Base-by-base conservation (phyloP, 2,329 filamentous ascomycete genomes). In the Fusarium sp. region DNA sequence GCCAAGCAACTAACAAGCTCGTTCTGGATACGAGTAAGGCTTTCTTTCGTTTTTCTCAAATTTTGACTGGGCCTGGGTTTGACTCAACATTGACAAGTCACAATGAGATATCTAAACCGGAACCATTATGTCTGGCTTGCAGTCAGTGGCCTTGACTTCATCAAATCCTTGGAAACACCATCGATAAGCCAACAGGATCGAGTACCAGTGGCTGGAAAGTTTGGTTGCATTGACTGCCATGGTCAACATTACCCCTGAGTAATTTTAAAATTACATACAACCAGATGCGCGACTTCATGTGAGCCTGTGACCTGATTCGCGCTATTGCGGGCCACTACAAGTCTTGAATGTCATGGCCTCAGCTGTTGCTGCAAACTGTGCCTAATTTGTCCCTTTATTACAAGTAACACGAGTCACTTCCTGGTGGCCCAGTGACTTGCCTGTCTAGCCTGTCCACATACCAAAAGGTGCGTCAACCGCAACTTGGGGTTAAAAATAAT, bases 201-300 rank as follows among this genome's bases (percentile, higher is more conserved):
- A 38, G 49, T 46, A 48, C 27, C 41, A 25, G 21, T 55, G 59
- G 29, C 31, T 46, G 54, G 57, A 60, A 66, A 42, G 42, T 29
- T 62, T 39, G 49, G 74, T 76, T 61, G 66, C 73, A 77, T 76
- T 71, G 65, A 55, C 60, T 63, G 27, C 54, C 46, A 65, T 65
- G 58, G 58, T 66, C 70, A 64, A 55, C 59, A 73, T 66, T 66
- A 63, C 75, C 75, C 75, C 75, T 76, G 60, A 55, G 67, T 65
- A 77, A 77, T 76, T 69, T 76, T 70, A 76, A 73, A 67, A 69
- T 72, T 74, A 48, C 61, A 57, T 74, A 48, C 61, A 54, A 39
- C 49, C 42, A 29, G 49, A 45, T 55, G 57, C 57, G 33, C 54
- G 51, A 60, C 52, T 48, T 56, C 72, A 70, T 69, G 61, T 67